These are phyloP conservation scores for Lichtheimia corymbifera DNA, from an alignment of 371 early-diverging fungal genomes.

Conservation along the genomic window DNA sequence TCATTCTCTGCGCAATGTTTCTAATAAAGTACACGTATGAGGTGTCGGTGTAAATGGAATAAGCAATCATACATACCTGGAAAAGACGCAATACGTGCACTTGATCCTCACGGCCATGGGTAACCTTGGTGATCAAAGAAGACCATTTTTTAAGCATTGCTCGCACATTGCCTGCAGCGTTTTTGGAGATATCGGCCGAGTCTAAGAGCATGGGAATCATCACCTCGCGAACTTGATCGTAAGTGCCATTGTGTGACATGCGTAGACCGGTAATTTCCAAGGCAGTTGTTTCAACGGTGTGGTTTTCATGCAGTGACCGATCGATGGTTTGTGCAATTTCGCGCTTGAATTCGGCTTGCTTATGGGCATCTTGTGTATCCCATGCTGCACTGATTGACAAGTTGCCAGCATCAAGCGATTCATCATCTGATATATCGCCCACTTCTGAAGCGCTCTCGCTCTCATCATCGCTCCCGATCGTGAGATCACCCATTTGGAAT, in stretches of 20 bases:
- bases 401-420: slow-evolving; percentile 28
- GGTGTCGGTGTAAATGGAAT: neutral
- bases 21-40: slow-evolving; percentile 13
- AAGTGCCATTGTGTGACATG: slow-evolving; percentile 86
- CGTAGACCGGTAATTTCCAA: slow-evolving; percentile 90
- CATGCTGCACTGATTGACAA: slow-evolving; percentile 35
- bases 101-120: slow-evolving; percentile 78
- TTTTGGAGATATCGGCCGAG: slow-evolving; percentile 52
- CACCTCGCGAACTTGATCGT: slow-evolving; percentile 74
- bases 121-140: slow-evolving; percentile 68
- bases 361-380: slow-evolving; percentile 33
- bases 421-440: slow-evolving; percentile 54
- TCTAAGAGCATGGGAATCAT: slow-evolving; percentile 68
- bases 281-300: slow-evolving; percentile 74
- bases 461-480: slow-evolving; percentile 35
- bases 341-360: slow-evolving; percentile 68
- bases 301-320: slow-evolving; percentile 79
- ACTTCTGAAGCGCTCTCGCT: slow-evolving; percentile 60
- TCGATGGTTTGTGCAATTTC: slow-evolving; percentile 83
- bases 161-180: slow-evolving; percentile 34
- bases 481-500: slow-evolving; percentile 44
- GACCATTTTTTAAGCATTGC: slow-evolving; percentile 70
- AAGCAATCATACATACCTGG: slow-evolving; percentile 34
- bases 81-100: slow-evolving; percentile 68
- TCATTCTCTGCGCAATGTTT: slow-evolving; percentile 49